These are phyloP conservation scores for Neonectria coccinea DNA, from an alignment of 2,329 filamentous ascomycete genomes.

Conservation along the genomic window DNA sequence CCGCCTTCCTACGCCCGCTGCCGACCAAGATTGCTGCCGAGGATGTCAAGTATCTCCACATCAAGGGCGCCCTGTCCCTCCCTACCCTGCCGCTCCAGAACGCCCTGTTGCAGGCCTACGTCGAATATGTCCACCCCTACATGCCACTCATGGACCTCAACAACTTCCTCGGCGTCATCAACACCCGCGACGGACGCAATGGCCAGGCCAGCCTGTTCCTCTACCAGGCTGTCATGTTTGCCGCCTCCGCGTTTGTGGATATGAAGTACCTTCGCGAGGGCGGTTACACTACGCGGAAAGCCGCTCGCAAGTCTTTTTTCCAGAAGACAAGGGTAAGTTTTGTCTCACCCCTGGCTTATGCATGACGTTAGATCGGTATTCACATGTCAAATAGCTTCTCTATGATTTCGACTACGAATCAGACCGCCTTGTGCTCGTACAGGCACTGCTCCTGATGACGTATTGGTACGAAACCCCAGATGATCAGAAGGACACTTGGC, in stretches of 20 bases:
- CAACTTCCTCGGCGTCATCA: conserved; percentile 70
- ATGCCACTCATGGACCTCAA: conserved; percentile 87
- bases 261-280: conserved; percentile 80
- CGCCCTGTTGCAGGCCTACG: conserved; percentile 83
- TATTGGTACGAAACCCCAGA: conserved; percentile 98
- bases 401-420: conserved; percentile 97
- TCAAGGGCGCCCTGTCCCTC: conserved; percentile 86
- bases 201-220: conserved; percentile 85
- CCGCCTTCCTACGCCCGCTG: conserved; percentile 81
- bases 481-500: conserved; percentile 98
- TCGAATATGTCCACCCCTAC: conserved; percentile 92
- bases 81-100: conserved; percentile 78
- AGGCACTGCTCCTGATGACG: conserved; percentile 90
- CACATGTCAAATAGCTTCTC: conserved; percentile 67
- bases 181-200: conserved; percentile 74
- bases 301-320: conserved; percentile 89
- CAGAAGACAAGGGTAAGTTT: conserved; percentile 82
- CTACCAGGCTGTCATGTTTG: conserved; percentile 96
- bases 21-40: conserved; percentile 81
- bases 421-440: conserved; percentile 88
- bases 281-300: conserved; percentile 82
- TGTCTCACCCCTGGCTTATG: conserved; percentile 16
- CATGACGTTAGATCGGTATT: conserved; percentile 24
- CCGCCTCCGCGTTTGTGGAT: conserved; percentile 88
- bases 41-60: conserved; percentile 84